Conservation (phyloP, 108 stramenopile genomes). For the Nitzschia sp. region DNA sequence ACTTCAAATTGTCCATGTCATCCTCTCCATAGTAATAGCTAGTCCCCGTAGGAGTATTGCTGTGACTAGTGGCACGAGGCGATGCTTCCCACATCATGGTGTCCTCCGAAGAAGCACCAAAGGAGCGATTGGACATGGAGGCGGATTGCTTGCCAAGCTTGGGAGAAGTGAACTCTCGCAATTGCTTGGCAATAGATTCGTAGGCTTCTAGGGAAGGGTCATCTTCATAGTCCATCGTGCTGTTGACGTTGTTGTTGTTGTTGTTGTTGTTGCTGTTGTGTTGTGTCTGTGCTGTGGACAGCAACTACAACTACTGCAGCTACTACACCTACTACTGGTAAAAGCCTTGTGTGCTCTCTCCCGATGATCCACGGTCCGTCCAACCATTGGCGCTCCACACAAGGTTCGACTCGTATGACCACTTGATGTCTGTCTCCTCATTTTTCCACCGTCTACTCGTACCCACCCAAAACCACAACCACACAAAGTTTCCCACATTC, state of each 20-base stretch:
- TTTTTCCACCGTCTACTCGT: too few relatives aligned
- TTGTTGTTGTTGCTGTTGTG: too few relatives aligned
- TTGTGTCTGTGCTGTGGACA: too few relatives aligned
- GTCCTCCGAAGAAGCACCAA: not conserved
- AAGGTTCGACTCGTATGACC: too few relatives aligned
- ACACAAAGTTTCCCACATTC: too few relatives aligned
- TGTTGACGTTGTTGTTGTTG: not conserved
- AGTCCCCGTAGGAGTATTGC: not conserved
- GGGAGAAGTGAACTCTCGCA: slow-evolving; percentile 29
- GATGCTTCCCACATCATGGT: not conserved
- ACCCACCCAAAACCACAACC: too few relatives aligned
- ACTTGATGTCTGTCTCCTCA: too few relatives aligned
- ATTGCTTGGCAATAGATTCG: slow-evolving; percentile 18
- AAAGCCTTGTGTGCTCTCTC: not conserved
- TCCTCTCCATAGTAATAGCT: not conserved
- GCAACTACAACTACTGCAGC: too few relatives aligned
- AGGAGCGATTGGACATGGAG: not conserved
- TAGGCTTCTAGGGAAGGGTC: slow-evolving; percentile 23
- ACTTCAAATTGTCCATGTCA: slow-evolving; percentile 28
- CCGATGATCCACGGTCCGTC: too few relatives aligned
- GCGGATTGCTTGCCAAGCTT: not conserved
- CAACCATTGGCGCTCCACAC: too few relatives aligned
- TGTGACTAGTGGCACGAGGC: not conserved
- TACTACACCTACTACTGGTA: not conserved
- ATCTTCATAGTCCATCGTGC: slow-evolving; percentile 21